Percentiles rank a stretch among this genome's conserved stretches.
Evolutionary conservation across 768 basidiomycete species (phyloP).

Genomic region (Plicaturopsis crispa): DNA sequence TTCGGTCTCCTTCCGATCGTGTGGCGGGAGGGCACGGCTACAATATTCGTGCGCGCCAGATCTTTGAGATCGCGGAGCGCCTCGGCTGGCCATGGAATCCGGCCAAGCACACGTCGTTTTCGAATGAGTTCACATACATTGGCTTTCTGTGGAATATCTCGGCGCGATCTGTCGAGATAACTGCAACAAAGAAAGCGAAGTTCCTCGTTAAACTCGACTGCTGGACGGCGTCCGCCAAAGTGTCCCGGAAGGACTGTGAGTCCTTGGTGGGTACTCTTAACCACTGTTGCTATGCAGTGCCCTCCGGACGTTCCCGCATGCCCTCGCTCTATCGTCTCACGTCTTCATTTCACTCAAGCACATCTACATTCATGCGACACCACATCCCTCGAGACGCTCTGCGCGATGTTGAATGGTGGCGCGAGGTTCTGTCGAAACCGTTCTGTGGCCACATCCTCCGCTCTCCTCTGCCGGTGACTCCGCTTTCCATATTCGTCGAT

Average conservation of each 20-base stretch:
- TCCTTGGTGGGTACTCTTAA: constrained; percentile 25
- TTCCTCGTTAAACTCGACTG: constrained; percentile 18
- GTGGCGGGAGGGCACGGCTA: constrained; percentile 5
- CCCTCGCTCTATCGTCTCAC: constrained; percentile 21
- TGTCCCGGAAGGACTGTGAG: constrained; percentile 15
- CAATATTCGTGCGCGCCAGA: constrained; percentile 8
- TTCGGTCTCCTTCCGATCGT: not conserved
- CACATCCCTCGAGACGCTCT: constrained; percentile 10
- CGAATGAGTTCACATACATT: constrained; percentile 5
- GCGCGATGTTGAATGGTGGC: constrained; percentile 22
- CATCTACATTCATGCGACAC: constrained; percentile 6
- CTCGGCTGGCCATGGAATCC: constrained; percentile 19
- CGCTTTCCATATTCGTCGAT: constrained; percentile 16
- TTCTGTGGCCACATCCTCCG: not conserved
- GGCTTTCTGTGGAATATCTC: constrained; percentile 12
- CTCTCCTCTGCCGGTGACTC: not conserved
- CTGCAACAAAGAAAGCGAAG: constrained; percentile 17
- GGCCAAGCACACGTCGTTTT: constrained; percentile 11
- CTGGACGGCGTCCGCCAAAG: constrained; percentile 6
- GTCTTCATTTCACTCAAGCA: constrained; percentile 15
- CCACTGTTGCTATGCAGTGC: constrained; percentile 24
- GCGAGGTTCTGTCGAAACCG: not conserved
- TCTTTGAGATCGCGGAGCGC: constrained; percentile 8
- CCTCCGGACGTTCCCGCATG: constrained; percentile 20
- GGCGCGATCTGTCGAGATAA: constrained; percentile 4